These are phyloP conservation scores for Neurospora sp. DNA, from an alignment of 495 filamentous ascomycete species.

Conservation along the genomic window DNA sequence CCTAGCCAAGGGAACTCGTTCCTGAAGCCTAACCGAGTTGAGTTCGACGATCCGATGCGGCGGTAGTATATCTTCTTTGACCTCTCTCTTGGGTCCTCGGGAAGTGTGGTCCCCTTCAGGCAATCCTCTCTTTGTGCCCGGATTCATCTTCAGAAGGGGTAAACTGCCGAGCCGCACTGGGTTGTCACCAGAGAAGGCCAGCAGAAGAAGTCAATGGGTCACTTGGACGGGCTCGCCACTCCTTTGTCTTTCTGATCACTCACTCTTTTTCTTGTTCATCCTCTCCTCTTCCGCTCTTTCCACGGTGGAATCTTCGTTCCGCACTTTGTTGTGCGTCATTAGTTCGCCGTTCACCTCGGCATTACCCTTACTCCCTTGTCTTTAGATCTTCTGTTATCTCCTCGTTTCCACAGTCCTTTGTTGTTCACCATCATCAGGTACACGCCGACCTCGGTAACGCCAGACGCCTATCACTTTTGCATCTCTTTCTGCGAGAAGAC, in stretches of 20 bases:
- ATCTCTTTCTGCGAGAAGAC: neutral
- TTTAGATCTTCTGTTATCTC: slow-evolving; percentile 3
- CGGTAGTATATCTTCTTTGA: slow-evolving; percentile 12
- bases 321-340: neutral
- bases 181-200: neutral
- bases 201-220: slow-evolving; percentile 4
- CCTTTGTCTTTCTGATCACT: slow-evolving; percentile 16
- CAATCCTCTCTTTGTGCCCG: slow-evolving; percentile 12
- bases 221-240: slow-evolving; percentile 9
- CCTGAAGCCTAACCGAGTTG: slow-evolving; percentile 6
- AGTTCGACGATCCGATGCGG: slow-evolving; percentile 8
- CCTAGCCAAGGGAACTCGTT: slow-evolving; percentile 6
- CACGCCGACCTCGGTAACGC: neutral
- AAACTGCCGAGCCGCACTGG: slow-evolving; percentile 1
- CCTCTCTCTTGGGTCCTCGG: slow-evolving; percentile 3
- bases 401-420: neutral
- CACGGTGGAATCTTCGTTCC: neutral
- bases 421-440: neutral
- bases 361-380: neutral
- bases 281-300: neutral
- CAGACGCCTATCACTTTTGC: neutral
- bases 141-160: slow-evolving; percentile 7
- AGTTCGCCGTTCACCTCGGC: neutral
- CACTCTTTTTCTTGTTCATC: neutral
- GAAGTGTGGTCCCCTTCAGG: neutral